A percentile compares a stretch with the other conserved stretches of the same genome.
These are phyloP conservation scores for Magnolia changhungtana DNA, from an alignment of 164 flowering plant genomes.

Conservation along the genomic window DNA sequence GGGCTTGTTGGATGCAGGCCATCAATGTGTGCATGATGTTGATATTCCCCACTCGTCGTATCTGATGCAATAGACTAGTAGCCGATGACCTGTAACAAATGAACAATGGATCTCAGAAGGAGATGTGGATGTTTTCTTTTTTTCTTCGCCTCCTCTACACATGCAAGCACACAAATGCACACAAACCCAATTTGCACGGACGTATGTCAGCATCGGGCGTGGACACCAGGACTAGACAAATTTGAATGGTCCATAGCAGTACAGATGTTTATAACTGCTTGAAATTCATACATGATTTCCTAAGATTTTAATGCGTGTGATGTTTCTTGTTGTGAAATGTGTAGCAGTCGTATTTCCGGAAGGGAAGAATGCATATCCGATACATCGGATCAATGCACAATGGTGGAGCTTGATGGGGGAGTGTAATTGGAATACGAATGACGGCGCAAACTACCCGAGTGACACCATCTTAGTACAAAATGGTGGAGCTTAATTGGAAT, in stretches of 20 bases:
- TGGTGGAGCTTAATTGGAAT: too few species aligned
- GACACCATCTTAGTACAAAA: too few species aligned
- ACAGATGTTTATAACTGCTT: too few species aligned
- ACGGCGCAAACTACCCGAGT: too few species aligned
- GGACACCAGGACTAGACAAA: not conserved
- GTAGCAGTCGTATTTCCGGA: not conserved
- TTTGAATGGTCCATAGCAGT: too few species aligned
- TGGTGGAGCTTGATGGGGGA: too few species aligned
- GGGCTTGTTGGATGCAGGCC: slow-evolving; percentile 38
- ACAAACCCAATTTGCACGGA: not conserved
- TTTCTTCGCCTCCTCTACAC: not conserved
- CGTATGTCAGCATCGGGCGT: not conserved
- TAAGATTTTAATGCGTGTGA: too few species aligned
- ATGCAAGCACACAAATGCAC: not conserved
- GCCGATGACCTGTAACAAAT: slow-evolving; percentile 54
- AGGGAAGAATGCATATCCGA: not conserved
- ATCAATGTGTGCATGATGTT: slow-evolving; percentile 35
- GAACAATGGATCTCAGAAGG: not conserved
- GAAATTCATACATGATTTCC: too few species aligned
- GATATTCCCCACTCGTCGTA: slow-evolving; percentile 40
- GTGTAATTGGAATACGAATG: too few species aligned
- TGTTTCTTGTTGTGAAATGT: not conserved
- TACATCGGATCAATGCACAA: not conserved
- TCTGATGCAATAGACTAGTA: slow-evolving; percentile 41
- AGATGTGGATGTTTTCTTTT: not conserved